Evolutionary conservation across 2,329 filamentous ascomycete species (phyloP).

Genomic region (Ascocoryne sarcoides): DNA sequence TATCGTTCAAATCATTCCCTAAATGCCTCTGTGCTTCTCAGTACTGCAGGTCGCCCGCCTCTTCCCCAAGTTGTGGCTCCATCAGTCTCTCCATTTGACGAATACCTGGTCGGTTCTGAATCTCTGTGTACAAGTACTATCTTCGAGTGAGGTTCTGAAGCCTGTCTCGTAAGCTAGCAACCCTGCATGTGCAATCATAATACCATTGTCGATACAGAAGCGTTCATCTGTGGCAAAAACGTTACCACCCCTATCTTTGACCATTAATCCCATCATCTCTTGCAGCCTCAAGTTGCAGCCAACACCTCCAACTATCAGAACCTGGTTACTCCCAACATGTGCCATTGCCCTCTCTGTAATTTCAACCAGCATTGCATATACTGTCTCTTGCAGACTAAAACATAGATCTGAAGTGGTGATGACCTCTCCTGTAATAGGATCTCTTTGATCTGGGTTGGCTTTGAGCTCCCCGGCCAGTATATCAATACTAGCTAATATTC

Average conservation of each 20-base stretch:
- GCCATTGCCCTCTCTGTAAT: constrained; percentile 98
- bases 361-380: constrained; percentile 95
- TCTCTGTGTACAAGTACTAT: constrained; percentile 77
- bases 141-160: constrained; percentile 64
- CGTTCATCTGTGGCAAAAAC: constrained; percentile 94
- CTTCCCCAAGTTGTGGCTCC: too few relatives aligned
- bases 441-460: constrained; percentile 33
- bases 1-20: too few relatives aligned
- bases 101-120: constrained; percentile 78
- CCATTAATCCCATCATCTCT: constrained; percentile 98
- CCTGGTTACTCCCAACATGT: constrained; percentile 83
- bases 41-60: too few relatives aligned
- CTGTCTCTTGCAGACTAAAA: constrained; percentile 90
- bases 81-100: constrained; percentile 63
- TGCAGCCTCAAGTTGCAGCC: constrained; percentile 92
- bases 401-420: constrained; percentile 81
- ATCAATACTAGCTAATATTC: constrained; percentile 79
- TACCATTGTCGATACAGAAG: constrained; percentile 98
- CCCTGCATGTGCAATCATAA: constrained; percentile 98
- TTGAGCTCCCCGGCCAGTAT: constrained; percentile 63
- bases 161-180: constrained; percentile 77
- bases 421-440: constrained; percentile 42
- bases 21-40: too few relatives aligned
- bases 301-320: constrained; percentile 91
- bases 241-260: constrained; percentile 73